Conservation (phyloP, 2,329 filamentous ascomycete species). For the Diaporthe ampelina region DNA sequence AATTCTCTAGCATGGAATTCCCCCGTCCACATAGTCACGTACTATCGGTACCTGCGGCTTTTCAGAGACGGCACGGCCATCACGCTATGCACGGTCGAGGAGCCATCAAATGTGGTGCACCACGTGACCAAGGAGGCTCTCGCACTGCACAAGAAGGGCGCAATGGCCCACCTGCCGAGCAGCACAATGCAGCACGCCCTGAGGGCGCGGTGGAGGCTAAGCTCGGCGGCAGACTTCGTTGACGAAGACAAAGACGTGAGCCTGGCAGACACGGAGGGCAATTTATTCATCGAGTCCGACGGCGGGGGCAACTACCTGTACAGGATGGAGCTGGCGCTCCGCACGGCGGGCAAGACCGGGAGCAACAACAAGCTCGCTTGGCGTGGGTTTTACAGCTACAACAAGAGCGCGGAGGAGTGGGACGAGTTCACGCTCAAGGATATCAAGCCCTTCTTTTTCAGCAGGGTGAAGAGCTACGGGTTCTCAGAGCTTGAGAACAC, state of each 20-base stretch:
- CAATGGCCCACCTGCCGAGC: conserved; percentile 58
- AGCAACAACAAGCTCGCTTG: conserved; percentile 90
- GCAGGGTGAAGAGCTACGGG: conserved; percentile 74
- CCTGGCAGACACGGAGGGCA: conserved; percentile 68
- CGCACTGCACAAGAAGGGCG: conserved; percentile 56
- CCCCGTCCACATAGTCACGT: conserved; percentile 95
- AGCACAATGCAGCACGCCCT: conserved; percentile 78
- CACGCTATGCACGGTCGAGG: conserved; percentile 82
- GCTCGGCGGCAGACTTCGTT: conserved; percentile 50
- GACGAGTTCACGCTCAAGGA: conserved; percentile 79
- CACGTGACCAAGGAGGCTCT: conserved; percentile 82
- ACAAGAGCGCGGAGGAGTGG: conserved; percentile 91
- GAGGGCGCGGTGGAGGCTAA: conserved; percentile 67
- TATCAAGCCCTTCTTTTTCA: conserved; percentile 75
- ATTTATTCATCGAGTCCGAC: conserved; percentile 88
- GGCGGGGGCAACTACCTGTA: conserved; percentile 86
- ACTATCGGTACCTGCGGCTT: conserved; percentile 96
- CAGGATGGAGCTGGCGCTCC: conserved; percentile 82
- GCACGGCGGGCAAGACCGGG: conserved; percentile 71
- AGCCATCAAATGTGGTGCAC: conserved; percentile 90
- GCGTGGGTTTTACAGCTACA: conserved; percentile 93
- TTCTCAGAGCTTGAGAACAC: conserved; percentile 52
- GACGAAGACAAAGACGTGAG: conserved; percentile 49
- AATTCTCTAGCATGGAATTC: conserved; percentile 82
- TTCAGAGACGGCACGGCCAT: conserved; percentile 90